These are phyloP conservation scores for Diaporthe aspalathi DNA, from an alignment of 2,329 filamentous ascomycete species.

Conservation along the genomic window DNA sequence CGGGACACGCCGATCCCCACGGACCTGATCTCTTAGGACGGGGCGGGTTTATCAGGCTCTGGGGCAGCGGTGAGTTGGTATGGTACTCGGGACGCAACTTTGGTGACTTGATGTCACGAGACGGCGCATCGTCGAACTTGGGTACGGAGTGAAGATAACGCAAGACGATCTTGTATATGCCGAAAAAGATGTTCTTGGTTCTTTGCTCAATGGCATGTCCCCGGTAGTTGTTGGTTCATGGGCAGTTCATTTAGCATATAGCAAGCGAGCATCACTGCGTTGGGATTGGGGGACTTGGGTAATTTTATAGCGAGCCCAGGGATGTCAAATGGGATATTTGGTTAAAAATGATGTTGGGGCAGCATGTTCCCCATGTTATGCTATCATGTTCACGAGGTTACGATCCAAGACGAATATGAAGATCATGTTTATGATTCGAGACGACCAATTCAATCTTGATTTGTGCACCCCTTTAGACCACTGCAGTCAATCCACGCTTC, in stretches of 20 bases:
- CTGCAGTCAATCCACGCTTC: neutral
- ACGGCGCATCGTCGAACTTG: neutral
- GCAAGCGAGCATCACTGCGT: conserved; percentile 34
- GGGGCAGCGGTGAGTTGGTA: too few relatives aligned
- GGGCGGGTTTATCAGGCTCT: neutral
- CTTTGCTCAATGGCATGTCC: neutral
- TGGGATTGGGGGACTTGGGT: neutral
- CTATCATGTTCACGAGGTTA: neutral
- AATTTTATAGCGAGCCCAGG: neutral
- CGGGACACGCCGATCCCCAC: conserved; percentile 52
- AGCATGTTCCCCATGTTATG: neutral
- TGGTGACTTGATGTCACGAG: conserved; percentile 11
- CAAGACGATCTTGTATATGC: conserved; percentile 6
- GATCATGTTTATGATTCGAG: neutral
- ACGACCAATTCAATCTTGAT: conserved; percentile 1
- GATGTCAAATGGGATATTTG: neutral
- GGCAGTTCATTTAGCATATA: conserved; percentile 24
- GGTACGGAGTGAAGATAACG: neutral
- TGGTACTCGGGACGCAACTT: too few relatives aligned
- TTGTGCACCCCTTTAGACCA: neutral
- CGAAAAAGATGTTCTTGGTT: neutral
- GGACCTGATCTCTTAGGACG: conserved; percentile 43
- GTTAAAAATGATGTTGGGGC: neutral
- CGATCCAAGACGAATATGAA: neutral
- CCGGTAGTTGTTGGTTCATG: conserved; percentile 13